Evolutionary conservation across 495 filamentous ascomycete species (phyloP).

Genomic region (Hyaloscypha hepaticicola): DNA sequence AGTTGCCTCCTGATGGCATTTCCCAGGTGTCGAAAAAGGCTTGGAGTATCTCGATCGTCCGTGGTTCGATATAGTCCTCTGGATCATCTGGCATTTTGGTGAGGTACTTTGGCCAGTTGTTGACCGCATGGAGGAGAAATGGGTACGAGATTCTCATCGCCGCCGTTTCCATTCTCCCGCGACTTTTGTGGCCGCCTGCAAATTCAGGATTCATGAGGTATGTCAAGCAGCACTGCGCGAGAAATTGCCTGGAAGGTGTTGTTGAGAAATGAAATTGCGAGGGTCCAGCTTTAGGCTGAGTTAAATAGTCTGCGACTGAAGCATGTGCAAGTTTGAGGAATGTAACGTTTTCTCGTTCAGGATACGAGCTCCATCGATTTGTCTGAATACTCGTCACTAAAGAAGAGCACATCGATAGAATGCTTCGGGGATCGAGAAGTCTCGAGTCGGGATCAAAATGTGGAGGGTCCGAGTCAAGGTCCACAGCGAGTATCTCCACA

Average conservation of each 20-base stretch:
- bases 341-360: neutral
- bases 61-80: constrained; percentile 11
- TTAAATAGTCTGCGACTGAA: constrained; percentile 23
- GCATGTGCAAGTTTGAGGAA: constrained; percentile 19
- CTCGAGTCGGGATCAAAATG: constrained; percentile 12
- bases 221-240: constrained; percentile 10
- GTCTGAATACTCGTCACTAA: constrained; percentile 8
- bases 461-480: constrained; percentile 14
- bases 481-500: constrained; percentile 15
- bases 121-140: constrained; percentile 7
- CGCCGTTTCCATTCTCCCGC: neutral
- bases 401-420: constrained; percentile 18
- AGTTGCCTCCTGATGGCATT: constrained; percentile 18
- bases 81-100: neutral
- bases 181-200: constrained; percentile 2
- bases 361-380: neutral
- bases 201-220: constrained; percentile 23
- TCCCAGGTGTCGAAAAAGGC: constrained; percentile 18
- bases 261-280: constrained; percentile 19
- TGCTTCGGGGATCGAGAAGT: constrained; percentile 14
- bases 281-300: neutral
- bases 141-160: neutral
- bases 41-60: constrained; percentile 17
- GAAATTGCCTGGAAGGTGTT: constrained; percentile 10
- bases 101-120: constrained; percentile 16